Percentiles rank a stretch among this genome's conserved stretches.
Conservation (phyloP, 495 filamentous ascomycete species). For the Lepraria neglecta region DNA sequence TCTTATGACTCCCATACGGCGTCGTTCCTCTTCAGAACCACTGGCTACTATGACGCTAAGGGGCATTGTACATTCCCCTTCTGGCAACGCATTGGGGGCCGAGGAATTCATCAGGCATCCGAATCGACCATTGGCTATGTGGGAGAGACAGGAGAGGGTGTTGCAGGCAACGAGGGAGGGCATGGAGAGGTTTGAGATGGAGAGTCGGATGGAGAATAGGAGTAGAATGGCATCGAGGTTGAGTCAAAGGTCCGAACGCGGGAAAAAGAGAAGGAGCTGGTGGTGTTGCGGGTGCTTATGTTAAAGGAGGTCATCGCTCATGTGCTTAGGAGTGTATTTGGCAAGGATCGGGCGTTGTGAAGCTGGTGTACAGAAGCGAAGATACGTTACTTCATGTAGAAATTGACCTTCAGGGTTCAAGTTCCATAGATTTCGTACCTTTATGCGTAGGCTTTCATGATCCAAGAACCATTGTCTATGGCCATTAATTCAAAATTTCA, state of each 20-base stretch:
- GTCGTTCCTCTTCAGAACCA: not conserved
- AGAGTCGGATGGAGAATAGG: constrained; percentile 8
- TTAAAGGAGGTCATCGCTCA: not conserved
- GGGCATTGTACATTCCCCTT: constrained; percentile 28
- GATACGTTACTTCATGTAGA: not conserved
- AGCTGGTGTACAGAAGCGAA: not conserved
- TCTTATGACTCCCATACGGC: constrained; percentile 2
- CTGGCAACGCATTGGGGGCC: constrained; percentile 27
- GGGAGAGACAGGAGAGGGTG: constrained; percentile 32
- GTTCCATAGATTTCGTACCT: no score
- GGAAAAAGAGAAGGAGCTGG: not conserved
- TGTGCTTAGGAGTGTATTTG: not conserved
- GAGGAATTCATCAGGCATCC: constrained; percentile 27
- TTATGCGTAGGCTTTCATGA: no score
- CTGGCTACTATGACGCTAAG: constrained; percentile 7
- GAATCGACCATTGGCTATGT: constrained; percentile 32
- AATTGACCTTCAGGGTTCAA: not conserved
- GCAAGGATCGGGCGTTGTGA: no score
- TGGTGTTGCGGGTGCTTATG: constrained; percentile 5
- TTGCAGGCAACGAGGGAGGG: constrained; percentile 9
- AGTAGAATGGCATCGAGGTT: not conserved
- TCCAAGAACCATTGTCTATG: no score
- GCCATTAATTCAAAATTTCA: no score
- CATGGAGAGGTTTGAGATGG: constrained; percentile 16
- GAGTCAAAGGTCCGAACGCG: not conserved